Evolutionary conservation across 2,329 filamentous ascomycete species (phyloP), one percentile per base, ranked within the genome.

Genomic region (Thielaviopsis ethacetica): DNA sequence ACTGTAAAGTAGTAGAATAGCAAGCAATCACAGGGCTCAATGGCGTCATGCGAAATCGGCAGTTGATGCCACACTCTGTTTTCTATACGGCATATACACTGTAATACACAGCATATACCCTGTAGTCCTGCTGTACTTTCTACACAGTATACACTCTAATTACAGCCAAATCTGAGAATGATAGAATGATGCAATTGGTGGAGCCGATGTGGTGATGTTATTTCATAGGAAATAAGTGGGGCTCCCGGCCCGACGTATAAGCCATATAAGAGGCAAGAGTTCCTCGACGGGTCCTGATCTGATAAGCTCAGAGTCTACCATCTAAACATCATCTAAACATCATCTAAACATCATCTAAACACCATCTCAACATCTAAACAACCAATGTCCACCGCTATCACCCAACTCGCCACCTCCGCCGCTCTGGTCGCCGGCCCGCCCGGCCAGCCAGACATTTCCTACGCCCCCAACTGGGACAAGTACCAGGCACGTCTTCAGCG

Each of bases 371-470:
- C n/a, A n/a, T n/a, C n/a, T n/a, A 22, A 13, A 1, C 34, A 49
- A 2, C 2, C 21, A 56, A 56, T 49, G 47, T 26, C 34, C 12
- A n/a, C 54, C 27, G 22, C 51, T 22, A 47, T 58, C 51, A 58
- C 57, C 19, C 34, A 58, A 19, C 51, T 49, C 24, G 56, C 71
- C 51, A 60, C 61, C 6, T 52, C 58, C 9, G 53, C 53, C 30
- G 56, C 61, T 30, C 58, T 60, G n/a, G 53, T 58, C 2, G 34
- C 52, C 7, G 61, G 61, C 5, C 61, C 61, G 24, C 53, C 56
- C 6, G 61, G 61, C 44, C 61, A 62, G 21, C 61, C 59, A 3
- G 57, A 59, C 55, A 61, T 62, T 24, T 56, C 56, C n/a, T 62
- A 62, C 52, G 59, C 60, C 41, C 58, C 60, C 47, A 58, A 59